Base-by-base conservation (phyloP, 192 early-diverging fungal species). In the Gamsiella multidivaricata region DNA sequence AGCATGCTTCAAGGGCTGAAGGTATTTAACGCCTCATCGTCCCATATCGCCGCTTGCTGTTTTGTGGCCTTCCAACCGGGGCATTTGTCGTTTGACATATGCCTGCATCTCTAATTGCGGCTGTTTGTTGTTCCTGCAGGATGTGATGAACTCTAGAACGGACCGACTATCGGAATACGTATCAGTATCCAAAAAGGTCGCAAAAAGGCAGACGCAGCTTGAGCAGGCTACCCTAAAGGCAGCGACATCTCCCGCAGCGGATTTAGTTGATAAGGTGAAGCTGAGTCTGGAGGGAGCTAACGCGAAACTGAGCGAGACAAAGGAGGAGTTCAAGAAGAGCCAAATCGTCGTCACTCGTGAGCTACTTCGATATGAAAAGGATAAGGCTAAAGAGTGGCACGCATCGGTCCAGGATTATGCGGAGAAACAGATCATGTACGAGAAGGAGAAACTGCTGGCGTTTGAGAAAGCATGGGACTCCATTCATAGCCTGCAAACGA, bases 161-260 rank as follows among this genome's bases (percentile, higher is more conserved):
- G 79, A 84, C 31, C 71, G 73, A 33, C 32, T 86, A 23, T 80
- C 76, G 17, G 85, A 86, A 10, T 86, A 84, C 61, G 81, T 82
- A 4, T 73, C 82, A 18, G 73, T 68, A 5, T 43, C 81, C 9
- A 86, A 86, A 63, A 58, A 81, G 60, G 61, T 82, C 36, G 67
- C 79, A 62, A 69, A 70, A 65, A 49, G 75, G 74, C 55, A 81
- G 51, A 43, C 39, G 57, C 49, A 80, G 66, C 37, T 80, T 45
- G 55, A 70, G 65, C 59, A 86, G 64, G 69, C 55, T 65, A 45
- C 54, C 22, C 69, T 66, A 54, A 71, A 62, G 31, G 54, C 69
- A 14, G 51, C 50, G 8, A 54, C 64, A 10, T 45, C 61, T 12
- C 57, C 80, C 3, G 50, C 64, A 3, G 54, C 36, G 11, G 55